These are phyloP conservation scores for Paecilomyces fulvus DNA, from an alignment of 2,329 filamentous ascomycete genomes.

Conservation along the genomic window DNA sequence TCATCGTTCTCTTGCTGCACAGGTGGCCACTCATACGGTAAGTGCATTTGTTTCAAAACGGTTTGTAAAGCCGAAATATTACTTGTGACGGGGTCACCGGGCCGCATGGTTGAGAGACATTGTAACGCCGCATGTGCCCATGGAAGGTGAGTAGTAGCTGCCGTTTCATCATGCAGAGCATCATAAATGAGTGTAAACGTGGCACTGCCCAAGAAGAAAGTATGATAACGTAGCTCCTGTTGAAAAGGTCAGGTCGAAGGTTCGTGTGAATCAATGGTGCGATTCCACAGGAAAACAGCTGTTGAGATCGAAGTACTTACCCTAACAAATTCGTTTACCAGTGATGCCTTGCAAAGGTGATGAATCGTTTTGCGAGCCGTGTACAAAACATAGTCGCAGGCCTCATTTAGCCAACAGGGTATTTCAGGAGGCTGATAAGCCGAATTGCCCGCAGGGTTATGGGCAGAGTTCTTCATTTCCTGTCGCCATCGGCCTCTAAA, in stretches of 20 bases:
- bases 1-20: neutral
- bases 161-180: slow-evolving; percentile 31
- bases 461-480: slow-evolving; percentile 13
- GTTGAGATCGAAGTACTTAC: slow-evolving; percentile 16
- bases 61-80: slow-evolving; percentile 25
- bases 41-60: slow-evolving; percentile 19
- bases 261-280: neutral
- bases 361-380: slow-evolving; percentile 35
- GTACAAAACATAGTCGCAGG: slow-evolving; percentile 35
- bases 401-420: slow-evolving; percentile 36
- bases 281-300: neutral
- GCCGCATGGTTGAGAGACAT: slow-evolving; percentile 29
- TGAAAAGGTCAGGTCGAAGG: neutral
- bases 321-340: slow-evolving; percentile 32
- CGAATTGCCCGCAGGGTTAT: neutral
- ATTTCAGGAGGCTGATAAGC: slow-evolving; percentile 16
- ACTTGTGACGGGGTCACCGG: slow-evolving; percentile 17
- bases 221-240: slow-evolving; percentile 39
- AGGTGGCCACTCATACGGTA: neutral
- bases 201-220: slow-evolving; percentile 37
- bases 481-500: slow-evolving; percentile 35
- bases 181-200: slow-evolving; percentile 37
- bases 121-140: slow-evolving; percentile 35
- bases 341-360: slow-evolving; percentile 32
- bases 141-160: slow-evolving; percentile 31